A percentile compares a stretch with the other conserved stretches of the same genome.
Conservation (phyloP, 1,139 yeast species). For the Sugiyamaella castrensis region DNA sequence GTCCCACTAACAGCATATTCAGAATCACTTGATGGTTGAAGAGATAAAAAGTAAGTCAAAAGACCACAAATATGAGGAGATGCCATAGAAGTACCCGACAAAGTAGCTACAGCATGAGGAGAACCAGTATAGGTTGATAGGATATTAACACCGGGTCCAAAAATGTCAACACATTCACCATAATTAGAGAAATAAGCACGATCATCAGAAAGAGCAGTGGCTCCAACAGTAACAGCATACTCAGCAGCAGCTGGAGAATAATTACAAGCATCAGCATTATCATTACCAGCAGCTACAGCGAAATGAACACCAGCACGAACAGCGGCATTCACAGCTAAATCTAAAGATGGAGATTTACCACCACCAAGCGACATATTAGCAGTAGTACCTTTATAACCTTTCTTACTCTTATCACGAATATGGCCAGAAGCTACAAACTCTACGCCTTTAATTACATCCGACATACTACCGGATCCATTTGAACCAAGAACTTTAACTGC, state of each 20-base stretch:
- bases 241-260: constrained; percentile 61
- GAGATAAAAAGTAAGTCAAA: constrained; percentile 76
- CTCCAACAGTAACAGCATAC: constrained; percentile 61
- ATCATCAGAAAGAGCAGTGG: constrained; percentile 48
- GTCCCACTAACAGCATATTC: constrained; percentile 58
- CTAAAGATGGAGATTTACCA: constrained; percentile 52
- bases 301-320: constrained; percentile 58
- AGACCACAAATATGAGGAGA: constrained; percentile 96
- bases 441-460: constrained; percentile 49
- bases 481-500: constrained; percentile 55
- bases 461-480: constrained; percentile 49
- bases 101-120: constrained; percentile 75
- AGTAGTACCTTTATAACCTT: constrained; percentile 54
- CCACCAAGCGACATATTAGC: constrained; percentile 65
- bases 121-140: constrained; percentile 75
- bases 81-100: constrained; percentile 99
- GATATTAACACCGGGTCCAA: constrained; percentile 57
- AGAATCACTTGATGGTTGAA: constrained; percentile 83
- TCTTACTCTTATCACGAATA: constrained; percentile 37
- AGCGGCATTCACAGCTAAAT: constrained; percentile 57
- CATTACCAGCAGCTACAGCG: constrained; percentile 68
- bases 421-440: constrained; percentile 44
- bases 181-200: constrained; percentile 61
- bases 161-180: constrained; percentile 64
- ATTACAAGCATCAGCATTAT: constrained; percentile 60